Conservation (phyloP, 108 stramenopile genomes). For the Cyclotella cryptica region DNA sequence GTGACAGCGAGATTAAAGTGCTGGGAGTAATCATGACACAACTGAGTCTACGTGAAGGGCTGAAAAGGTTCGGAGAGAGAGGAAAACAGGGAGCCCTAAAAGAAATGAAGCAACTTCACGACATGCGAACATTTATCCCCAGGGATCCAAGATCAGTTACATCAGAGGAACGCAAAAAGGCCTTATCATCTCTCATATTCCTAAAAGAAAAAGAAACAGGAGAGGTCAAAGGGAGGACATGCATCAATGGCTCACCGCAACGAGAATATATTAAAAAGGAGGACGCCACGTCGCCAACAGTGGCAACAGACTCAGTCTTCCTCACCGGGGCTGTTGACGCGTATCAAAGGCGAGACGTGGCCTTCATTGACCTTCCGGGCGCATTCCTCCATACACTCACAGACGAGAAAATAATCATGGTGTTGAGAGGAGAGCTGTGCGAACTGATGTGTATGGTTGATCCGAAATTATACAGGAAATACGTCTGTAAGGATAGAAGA, state of each 20-base stretch:
- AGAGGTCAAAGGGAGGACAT: slow-evolving; percentile 42
- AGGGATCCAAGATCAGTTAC: slow-evolving; percentile 23
- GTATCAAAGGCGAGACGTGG: slow-evolving; percentile 12
- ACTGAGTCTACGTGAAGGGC: neutral
- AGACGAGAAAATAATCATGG: slow-evolving; percentile 32
- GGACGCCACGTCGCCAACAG: slow-evolving; percentile 22
- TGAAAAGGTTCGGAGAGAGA: slow-evolving; percentile 5
- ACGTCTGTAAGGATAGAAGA: neutral
- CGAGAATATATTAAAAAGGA: neutral
- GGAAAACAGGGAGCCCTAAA: slow-evolving; percentile 36
- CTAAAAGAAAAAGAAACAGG: slow-evolving; percentile 2
- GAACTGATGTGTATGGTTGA: neutral
- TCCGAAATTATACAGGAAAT: neutral
- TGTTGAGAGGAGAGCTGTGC: slow-evolving; percentile 20
- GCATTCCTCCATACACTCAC: slow-evolving; percentile 11
- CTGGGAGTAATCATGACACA: neutral
- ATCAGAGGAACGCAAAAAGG: slow-evolving; percentile 29
- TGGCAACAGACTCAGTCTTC: slow-evolving; percentile 20
- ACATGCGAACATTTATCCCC: slow-evolving; percentile 33
- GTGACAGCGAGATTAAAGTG: neutral
- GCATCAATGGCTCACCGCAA: slow-evolving; percentile 32
- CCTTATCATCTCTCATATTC: no score
- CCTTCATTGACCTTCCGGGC: slow-evolving; percentile 15
- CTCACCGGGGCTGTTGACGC: slow-evolving; percentile 7
- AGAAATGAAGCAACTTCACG: slow-evolving; percentile 57